These are phyloP conservation scores for Fusarium sp. DNA, from an alignment of 2,329 filamentous ascomycete genomes.

Conservation along the genomic window DNA sequence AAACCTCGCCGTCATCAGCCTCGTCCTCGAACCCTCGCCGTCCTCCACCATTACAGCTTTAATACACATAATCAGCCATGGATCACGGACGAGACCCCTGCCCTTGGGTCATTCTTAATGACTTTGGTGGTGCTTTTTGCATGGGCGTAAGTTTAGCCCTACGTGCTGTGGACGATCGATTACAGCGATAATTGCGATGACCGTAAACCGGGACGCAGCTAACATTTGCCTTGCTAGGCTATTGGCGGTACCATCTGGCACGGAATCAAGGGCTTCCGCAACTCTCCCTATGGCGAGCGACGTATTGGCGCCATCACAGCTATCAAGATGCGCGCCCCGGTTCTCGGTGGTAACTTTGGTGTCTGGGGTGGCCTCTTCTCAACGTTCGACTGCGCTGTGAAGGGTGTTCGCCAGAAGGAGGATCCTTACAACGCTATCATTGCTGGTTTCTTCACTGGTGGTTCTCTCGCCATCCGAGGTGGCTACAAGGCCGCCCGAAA, in stretches of 20 bases:
- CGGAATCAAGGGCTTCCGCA: conserved; percentile 93
- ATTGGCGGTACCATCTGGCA: conserved; percentile 92
- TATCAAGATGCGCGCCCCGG: conserved; percentile 95
- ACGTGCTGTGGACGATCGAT: neutral
- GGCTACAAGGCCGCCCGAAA: conserved; percentile 93
- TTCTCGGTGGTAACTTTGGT: conserved; percentile 96
- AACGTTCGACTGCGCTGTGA: conserved; percentile 96
- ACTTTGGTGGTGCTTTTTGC: conserved; percentile 95
- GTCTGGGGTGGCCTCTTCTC: conserved; percentile 97
- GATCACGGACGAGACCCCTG: conserved; percentile 98
- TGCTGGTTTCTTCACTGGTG: conserved; percentile 96
- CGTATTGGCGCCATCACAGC: conserved; percentile 96
- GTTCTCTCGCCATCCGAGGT: conserved; percentile 89
- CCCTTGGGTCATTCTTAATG: conserved; percentile 95
- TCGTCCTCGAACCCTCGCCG: conserved; percentile 11
- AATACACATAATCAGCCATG: conserved; percentile 60
- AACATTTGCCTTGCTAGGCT: conserved; percentile 58
- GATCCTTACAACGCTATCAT: conserved; percentile 98
- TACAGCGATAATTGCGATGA: conserved; percentile 8
- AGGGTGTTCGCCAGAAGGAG: conserved; percentile 94
- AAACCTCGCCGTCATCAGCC: conserved; percentile 21
- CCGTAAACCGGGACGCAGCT: conserved; percentile 8
- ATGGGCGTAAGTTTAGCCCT: conserved; percentile 79
- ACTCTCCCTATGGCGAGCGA: conserved; percentile 90
- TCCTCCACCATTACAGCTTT: neutral